Conservation (phyloP, 129 eudicot species). For the Centella asiatica region DNA sequence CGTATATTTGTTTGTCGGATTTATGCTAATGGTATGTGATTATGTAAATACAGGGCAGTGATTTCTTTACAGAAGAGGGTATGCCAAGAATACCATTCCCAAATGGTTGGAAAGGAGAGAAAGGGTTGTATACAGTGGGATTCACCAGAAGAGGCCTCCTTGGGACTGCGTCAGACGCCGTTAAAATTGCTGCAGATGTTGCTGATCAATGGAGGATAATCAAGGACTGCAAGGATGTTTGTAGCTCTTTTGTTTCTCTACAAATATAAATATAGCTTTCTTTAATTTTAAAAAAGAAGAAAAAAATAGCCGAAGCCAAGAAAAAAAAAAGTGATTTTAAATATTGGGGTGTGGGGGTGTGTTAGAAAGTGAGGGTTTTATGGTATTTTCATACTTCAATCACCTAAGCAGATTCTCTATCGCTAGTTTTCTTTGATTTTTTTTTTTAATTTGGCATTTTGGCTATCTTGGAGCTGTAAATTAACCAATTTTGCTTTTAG, state of each 20-base stretch:
- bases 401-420: background rate
- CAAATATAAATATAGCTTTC: background rate
- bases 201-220: constrained; percentile 41
- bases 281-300: background rate
- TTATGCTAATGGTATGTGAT: background rate
- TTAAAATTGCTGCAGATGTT: constrained; percentile 60
- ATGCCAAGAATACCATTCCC: constrained; percentile 83
- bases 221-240: background rate
- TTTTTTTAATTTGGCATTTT: background rate
- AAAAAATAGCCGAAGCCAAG: background rate
- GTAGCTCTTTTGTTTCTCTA: constrained; percentile 6
- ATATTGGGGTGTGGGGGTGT: background rate
- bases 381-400: background rate
- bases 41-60: constrained; percentile 52
- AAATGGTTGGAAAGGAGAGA: constrained; percentile 79
- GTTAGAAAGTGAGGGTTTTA: background rate
- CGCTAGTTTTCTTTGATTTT: background rate
- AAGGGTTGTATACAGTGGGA: constrained; percentile 75
- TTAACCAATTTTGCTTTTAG: constrained; percentile 11
- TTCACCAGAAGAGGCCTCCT: constrained; percentile 80
- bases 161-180: constrained; percentile 69
- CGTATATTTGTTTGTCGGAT: background rate
- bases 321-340: background rate
- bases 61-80: constrained; percentile 65
- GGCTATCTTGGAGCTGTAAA: constrained; percentile 1